These are phyloP conservation scores for Dillenia suffruticosa DNA, from an alignment of 164 flowering plant genomes.

Conservation along the genomic window DNA sequence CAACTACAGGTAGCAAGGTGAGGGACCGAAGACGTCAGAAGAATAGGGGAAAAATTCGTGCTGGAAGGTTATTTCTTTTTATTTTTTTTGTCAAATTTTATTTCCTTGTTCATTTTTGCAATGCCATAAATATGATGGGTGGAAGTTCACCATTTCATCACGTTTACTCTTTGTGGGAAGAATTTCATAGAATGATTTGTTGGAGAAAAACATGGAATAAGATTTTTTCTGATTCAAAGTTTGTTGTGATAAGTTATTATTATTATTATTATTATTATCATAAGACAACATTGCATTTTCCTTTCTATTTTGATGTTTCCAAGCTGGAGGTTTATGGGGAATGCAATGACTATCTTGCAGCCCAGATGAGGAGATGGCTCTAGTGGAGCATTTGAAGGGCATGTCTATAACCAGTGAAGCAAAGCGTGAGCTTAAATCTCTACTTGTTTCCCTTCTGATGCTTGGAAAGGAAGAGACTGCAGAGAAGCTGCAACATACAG, in stretches of 20 bases:
- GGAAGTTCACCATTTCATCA: too few relatives aligned
- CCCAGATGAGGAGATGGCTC: constrained; percentile 90
- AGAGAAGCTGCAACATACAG: constrained; percentile 70
- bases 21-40: constrained; percentile 64
- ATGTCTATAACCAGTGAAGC: constrained; percentile 71
- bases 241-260: too few relatives aligned
- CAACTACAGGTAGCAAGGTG: constrained; percentile 57
- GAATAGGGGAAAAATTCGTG: constrained; percentile 79
- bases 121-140: too few relatives aligned
- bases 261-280: too few relatives aligned
- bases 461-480: constrained; percentile 73
- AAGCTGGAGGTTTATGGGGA: too few relatives aligned
- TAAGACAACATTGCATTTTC: not conserved
- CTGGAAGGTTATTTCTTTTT: constrained; percentile 64
- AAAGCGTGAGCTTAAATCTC: constrained; percentile 65
- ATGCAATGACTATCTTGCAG: constrained; percentile 28
- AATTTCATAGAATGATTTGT: too few relatives aligned
- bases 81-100: not conserved
- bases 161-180: too few relatives aligned
- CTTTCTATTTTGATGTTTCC: not conserved
- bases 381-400: constrained; percentile 87
- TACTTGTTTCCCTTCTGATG: constrained; percentile 61
- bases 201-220: too few relatives aligned
- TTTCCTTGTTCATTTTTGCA: too few relatives aligned
- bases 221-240: too few relatives aligned